Conservation (phyloP, 1,284 basidiomycete species). For the Ustanciosporium gigantosporum region DNA sequence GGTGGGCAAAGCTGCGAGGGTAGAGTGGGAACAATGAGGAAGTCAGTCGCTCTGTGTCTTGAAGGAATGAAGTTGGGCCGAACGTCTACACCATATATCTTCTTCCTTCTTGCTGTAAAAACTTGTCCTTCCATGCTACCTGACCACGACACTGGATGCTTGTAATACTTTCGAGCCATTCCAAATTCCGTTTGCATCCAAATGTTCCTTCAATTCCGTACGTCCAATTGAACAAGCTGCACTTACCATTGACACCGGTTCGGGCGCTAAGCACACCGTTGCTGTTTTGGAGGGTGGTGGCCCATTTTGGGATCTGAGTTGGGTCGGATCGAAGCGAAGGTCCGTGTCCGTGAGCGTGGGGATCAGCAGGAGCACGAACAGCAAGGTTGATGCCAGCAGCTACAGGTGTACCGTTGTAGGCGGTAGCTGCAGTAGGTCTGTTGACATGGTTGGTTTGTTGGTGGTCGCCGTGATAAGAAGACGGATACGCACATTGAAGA, state of each 20-base stretch:
- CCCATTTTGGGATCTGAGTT: slow-evolving; percentile 43
- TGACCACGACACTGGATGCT: no score
- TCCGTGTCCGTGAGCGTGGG: slow-evolving; percentile 43
- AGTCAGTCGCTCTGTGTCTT: not conserved
- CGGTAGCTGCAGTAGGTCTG: slow-evolving; percentile 45
- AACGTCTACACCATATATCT: no score
- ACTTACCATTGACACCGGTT: slow-evolving; percentile 47
- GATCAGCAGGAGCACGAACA: slow-evolving; percentile 50
- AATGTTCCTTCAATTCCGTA: no score
- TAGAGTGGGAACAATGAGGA: not conserved
- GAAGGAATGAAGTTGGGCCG: not conserved
- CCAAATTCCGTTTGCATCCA: no score
- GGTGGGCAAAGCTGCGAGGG: slow-evolving; percentile 30
- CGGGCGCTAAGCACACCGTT: slow-evolving; percentile 40
- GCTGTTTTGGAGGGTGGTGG: slow-evolving; percentile 32
- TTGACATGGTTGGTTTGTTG: no score
- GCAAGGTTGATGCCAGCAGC: slow-evolving; percentile 48
- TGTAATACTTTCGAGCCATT: no score
- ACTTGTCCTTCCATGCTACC: no score
- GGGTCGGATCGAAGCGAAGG: slow-evolving; percentile 43
- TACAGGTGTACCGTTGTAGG: slow-evolving; percentile 44
- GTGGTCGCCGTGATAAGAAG: slow-evolving; percentile 5
- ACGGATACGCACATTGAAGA: slow-evolving; percentile 12
- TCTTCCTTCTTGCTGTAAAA: no score
- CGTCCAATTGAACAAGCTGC: no score